A percentile compares a stretch with the other conserved stretches of the same genome.
phyloP scores from a whole-genome alignment of 495 filamentous ascomycete genomes.

The Astrothelium subdiscretum region DNA sequence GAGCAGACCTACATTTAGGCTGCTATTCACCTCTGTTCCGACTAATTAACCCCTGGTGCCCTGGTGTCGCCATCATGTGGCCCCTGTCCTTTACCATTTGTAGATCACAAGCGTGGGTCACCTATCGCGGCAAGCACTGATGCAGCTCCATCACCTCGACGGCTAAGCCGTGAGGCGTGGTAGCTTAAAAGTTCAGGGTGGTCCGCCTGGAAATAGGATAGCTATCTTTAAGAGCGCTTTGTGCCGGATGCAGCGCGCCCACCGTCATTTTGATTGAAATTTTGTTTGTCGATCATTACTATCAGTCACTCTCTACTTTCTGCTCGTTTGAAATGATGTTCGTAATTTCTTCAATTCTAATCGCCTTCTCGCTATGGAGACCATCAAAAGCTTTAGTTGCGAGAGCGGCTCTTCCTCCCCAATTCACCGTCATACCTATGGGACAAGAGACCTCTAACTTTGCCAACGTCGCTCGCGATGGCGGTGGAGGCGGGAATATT shows the following conservation, averaged over 20 bases:
- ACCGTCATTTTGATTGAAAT: neutral
- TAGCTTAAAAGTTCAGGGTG: neutral
- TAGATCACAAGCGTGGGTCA: neutral
- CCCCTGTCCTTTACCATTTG: neutral
- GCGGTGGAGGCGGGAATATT: neutral
- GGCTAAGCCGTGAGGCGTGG: neutral
- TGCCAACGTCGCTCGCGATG: neutral
- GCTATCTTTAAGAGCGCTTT: neutral
- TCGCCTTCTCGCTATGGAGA: neutral
- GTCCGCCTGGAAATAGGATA: neutral
- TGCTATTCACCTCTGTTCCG: neutral
- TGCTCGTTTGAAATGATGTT: neutral
- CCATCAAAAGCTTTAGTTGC: neutral
- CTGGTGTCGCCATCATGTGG: neutral
- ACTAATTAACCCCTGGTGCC: no score
- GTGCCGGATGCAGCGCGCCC: neutral
- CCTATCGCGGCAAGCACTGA: neutral
- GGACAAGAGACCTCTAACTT: neutral
- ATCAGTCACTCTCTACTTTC: neutral
- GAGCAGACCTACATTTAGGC: neutral
- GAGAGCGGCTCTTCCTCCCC: neutral
- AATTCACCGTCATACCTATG: neutral
- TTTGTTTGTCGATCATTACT: neutral
- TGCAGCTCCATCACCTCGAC: neutral
- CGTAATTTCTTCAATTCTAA: neutral